Percentiles rank a stretch among this genome's conserved stretches.
Conservation (phyloP, 2,329 filamentous ascomycete species). For the Colletotrichum caudatum region DNA sequence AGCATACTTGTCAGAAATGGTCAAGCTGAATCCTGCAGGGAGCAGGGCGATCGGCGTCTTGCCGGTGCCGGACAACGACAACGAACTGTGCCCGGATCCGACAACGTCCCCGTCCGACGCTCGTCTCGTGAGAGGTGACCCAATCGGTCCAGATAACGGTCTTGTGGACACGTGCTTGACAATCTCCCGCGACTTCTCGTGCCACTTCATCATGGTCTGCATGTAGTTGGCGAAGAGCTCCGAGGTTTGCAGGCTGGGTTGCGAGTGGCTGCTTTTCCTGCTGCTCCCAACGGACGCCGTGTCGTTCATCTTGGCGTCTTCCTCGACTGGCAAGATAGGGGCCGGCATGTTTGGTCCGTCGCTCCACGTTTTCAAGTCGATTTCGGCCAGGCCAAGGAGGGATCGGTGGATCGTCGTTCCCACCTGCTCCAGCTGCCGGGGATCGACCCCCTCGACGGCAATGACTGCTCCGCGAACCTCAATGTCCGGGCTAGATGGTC, state of each 20-base stretch:
- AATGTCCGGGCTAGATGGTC: conserved; percentile 48
- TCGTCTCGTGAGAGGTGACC: conserved; percentile 27
- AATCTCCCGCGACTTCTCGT: conserved; percentile 79
- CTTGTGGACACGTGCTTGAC: conserved; percentile 60
- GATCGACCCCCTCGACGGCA: conserved; percentile 81
- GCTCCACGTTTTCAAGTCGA: conserved; percentile 59
- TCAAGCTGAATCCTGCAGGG: conserved; percentile 82
- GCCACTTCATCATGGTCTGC: conserved; percentile 78
- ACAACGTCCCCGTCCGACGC: conserved; percentile 35
- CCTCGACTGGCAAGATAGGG: conserved; percentile 36
- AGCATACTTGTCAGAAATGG: conserved; percentile 81
- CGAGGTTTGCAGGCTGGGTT: conserved; percentile 45
- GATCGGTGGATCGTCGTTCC: conserved; percentile 75
- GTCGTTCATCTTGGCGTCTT: conserved; percentile 38
- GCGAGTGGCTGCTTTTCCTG: conserved; percentile 40
- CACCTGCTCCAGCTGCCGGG: conserved; percentile 63
- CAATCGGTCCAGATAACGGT: conserved; percentile 32
- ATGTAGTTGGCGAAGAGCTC: conserved; percentile 71
- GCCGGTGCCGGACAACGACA: conserved; percentile 19
- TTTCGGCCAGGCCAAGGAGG: conserved; percentile 60
- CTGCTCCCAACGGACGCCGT: conserved; percentile 25
- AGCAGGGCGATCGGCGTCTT: conserved; percentile 79
- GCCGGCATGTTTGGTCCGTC: conserved; percentile 47
- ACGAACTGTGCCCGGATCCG: conserved; percentile 16
- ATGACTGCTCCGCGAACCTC: conserved; percentile 81